Conservation (phyloP, 768 basidiomycete genomes). For the Collybia sp. region DNA sequence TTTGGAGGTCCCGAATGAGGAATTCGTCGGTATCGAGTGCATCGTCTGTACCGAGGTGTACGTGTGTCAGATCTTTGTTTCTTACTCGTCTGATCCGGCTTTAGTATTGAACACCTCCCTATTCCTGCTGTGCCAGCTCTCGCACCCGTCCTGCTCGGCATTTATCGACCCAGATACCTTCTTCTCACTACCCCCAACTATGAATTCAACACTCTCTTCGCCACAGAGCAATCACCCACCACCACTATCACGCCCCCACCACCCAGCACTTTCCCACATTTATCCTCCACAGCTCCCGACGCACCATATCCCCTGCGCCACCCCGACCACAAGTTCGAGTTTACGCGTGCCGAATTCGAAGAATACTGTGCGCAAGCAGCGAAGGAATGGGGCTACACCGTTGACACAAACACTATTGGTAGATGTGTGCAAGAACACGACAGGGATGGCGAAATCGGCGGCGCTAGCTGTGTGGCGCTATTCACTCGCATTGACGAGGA, state of each 20-base stretch:
- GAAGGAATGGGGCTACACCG: slow-evolving; percentile 67
- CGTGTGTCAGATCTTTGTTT: slow-evolving; percentile 16
- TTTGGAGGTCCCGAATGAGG: slow-evolving; percentile 60
- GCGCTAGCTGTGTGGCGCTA: slow-evolving; percentile 62
- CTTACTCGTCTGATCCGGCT: slow-evolving; percentile 5
- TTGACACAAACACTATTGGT: slow-evolving; percentile 58
- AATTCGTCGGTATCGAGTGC: slow-evolving; percentile 61
- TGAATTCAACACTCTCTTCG: slow-evolving; percentile 76
- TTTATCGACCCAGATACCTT: slow-evolving; percentile 69
- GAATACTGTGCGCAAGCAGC: slow-evolving; percentile 56
- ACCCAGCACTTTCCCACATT: slow-evolving; percentile 69
- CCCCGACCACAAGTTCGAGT: slow-evolving; percentile 85
- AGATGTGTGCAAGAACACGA: slow-evolving; percentile 53
- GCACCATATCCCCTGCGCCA: slow-evolving; percentile 35
- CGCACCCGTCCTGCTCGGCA: slow-evolving; percentile 67
- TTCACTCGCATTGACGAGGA: slow-evolving; percentile 44
- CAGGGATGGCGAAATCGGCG: slow-evolving; percentile 63
- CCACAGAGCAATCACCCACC: slow-evolving; percentile 41
- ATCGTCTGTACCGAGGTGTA: slow-evolving; percentile 83
- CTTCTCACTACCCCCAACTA: slow-evolving; percentile 86
- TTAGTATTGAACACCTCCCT: slow-evolving; percentile 78
- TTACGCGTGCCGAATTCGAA: slow-evolving; percentile 72
- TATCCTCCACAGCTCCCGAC: slow-evolving; percentile 10
- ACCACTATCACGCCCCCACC: slow-evolving; percentile 67
- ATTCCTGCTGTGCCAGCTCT: slow-evolving; percentile 55